These are phyloP conservation scores for Agrocybe pediades DNA, from an alignment of 768 basidiomycete species.

Conservation along the genomic window DNA sequence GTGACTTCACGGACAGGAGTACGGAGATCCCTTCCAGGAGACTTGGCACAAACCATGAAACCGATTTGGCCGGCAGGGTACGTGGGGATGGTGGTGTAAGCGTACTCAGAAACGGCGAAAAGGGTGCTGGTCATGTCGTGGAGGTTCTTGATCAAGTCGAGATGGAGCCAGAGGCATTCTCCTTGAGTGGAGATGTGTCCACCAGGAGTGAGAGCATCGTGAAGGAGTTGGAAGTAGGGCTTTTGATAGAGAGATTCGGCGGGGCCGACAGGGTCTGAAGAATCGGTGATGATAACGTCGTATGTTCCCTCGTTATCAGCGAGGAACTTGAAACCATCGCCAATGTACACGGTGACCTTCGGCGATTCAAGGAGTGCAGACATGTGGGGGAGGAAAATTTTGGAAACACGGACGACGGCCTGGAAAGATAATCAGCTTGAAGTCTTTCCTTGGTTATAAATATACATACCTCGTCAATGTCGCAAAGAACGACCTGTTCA, in stretches of 20 bases:
- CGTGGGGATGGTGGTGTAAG: constrained; percentile 94
- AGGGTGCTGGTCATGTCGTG: constrained; percentile 65
- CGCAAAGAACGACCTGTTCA: constrained; percentile 91
- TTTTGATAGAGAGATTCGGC: constrained; percentile 94
- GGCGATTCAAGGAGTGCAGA: constrained; percentile 77
- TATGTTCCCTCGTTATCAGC: constrained; percentile 83
- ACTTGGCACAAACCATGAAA: constrained; percentile 87
- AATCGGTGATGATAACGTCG: constrained; percentile 99
- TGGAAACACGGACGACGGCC: constrained; percentile 96
- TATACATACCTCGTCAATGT: constrained; percentile 86
- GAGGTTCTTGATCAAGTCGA: constrained; percentile 81
- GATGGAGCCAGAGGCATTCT: constrained; percentile 94
- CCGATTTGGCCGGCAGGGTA: constrained; percentile 99
- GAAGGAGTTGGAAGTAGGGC: constrained; percentile 93
- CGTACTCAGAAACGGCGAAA: constrained; percentile 87
- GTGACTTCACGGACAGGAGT: constrained; percentile 73
- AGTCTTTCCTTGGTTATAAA: neutral
- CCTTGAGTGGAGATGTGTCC: constrained; percentile 96
- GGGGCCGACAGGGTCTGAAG: constrained; percentile 96
- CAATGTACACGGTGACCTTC: constrained; percentile 82
- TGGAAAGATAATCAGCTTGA: no score
- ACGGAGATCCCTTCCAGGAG: constrained; percentile 64
- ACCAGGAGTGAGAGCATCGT: constrained; percentile 88
- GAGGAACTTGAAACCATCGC: constrained; percentile 97
- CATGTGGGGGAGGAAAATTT: constrained; percentile 94